These are phyloP conservation scores for Daldinia eschscholtzii DNA, from an alignment of 2,329 filamentous ascomycete species.

Conservation along the genomic window DNA sequence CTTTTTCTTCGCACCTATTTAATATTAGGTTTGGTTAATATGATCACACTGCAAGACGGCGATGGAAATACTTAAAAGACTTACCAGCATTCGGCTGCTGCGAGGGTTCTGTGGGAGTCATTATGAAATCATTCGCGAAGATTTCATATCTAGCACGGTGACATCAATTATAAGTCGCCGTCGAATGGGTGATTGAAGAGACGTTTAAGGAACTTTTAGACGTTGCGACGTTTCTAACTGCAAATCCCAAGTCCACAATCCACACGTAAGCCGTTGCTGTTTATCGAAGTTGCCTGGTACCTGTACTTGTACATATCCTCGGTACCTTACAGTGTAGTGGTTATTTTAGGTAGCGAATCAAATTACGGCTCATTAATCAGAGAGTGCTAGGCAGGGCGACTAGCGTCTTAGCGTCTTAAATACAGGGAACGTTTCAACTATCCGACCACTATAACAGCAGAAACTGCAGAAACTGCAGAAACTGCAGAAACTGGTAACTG, in stretches of 20 bases:
- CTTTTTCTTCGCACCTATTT: conserved; percentile 66
- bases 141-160: conserved; percentile 27
- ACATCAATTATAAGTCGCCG: conserved; percentile 26
- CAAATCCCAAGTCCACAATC: conserved; percentile 23
- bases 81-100: conserved; percentile 48
- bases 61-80: conserved; percentile 38
- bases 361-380: conserved; percentile 23
- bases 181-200: conserved; percentile 26
- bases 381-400: conserved; percentile 5
- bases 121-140: conserved; percentile 45
- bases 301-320: conserved; percentile 35
- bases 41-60: conserved; percentile 18
- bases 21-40: conserved; percentile 44
- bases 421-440: conserved; percentile 21
- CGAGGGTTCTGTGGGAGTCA: conserved; percentile 51
- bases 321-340: conserved; percentile 11
- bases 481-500: conserved; percentile 10
- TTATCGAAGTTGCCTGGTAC: conserved; percentile 29
- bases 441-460: conserved; percentile 9
- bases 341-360: conserved; percentile 42
- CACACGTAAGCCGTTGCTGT: conserved; percentile 45
- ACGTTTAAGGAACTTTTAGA: conserved; percentile 9
- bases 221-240: conserved; percentile 35
- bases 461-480: conserved; percentile 14
- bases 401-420: conserved; percentile 14